Evolutionary conservation across 129 eudicot species (phyloP), one percentile per base, ranked within the genome.

Genomic region (Lactuca saligna): DNA sequence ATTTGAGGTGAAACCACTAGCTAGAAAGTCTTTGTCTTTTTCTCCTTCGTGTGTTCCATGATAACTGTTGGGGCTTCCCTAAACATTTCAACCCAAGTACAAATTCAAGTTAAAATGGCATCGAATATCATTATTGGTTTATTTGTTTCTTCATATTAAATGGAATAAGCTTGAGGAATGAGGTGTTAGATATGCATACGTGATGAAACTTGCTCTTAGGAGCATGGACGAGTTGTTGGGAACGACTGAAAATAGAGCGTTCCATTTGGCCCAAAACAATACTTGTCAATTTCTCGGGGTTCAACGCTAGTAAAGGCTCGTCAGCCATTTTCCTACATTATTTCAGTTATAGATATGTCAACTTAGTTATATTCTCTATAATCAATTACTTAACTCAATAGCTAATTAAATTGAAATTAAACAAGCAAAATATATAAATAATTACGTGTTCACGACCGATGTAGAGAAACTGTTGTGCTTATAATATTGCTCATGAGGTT

Each of bases 321-420:
- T 58, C 63, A 8, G 31, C 17, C 63, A 32, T 5, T 58, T 58
- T 58, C 63, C 63, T 58, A 58, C 41, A 31, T 5, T 58, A 31
- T 29, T 11, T 11, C 39, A 57, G 5, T 17, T 20, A 55, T 7
- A 12, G 12, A 17, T 55, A 17, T 55, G 17, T 13, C 11, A 3
- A 55, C 11, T 55, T 12, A 55, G 2, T 20, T 12, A 55, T 17
- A 55, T 17, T 55, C 17, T 17, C 60, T 17, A 17, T 17, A 29
- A 57, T 7, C 32, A 29, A 37, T 57, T 58, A 12, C 16, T 58
- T 58, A 32, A 58, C 31, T 8, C n/a, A 58, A 53, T 53, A 5
- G 57, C 57, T 14, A 58, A 31, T 25, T 8, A 57, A 39, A 39
- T 39, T 39, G 44, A 39, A 39, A 4, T 39, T 39, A 6, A 39